Percentiles rank a stretch among this genome's conserved stretches.
phyloP scores from a whole-genome alignment of 2,329 filamentous ascomycete species.

The Kalmusia sp. region DNA sequence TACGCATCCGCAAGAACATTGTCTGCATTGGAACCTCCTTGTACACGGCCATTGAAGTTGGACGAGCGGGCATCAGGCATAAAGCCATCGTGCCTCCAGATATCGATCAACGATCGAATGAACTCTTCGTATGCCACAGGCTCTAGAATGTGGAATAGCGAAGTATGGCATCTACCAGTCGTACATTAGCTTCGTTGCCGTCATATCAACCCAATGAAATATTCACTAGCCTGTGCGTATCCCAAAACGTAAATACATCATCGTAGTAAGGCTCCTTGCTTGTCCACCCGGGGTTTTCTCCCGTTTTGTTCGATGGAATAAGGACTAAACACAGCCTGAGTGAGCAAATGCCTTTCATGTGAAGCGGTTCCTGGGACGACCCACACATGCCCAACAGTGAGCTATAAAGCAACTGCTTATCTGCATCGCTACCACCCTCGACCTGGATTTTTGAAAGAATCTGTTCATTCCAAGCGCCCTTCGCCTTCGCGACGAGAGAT shows the following conservation, averaged over 20 bases:
- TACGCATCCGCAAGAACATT: slow-evolving; percentile 77
- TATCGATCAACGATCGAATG: slow-evolving; percentile 71
- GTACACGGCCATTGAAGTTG: slow-evolving; percentile 72
- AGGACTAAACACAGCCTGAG: slow-evolving; percentile 46
- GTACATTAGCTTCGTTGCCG: no score
- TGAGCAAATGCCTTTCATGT: background rate
- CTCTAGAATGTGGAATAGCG: slow-evolving; percentile 70
- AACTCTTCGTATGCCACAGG: slow-evolving; percentile 69
- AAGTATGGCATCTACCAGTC: slow-evolving; percentile 69
- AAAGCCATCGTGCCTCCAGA: slow-evolving; percentile 70
- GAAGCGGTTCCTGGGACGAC: background rate
- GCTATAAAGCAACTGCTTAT: slow-evolving; percentile 69
- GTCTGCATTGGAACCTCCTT: slow-evolving; percentile 74
- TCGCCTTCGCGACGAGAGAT: slow-evolving; percentile 56
- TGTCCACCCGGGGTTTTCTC: slow-evolving; percentile 72
- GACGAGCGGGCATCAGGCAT: slow-evolving; percentile 71
- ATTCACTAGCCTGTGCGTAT: no score
- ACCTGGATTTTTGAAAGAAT: slow-evolving; percentile 71
- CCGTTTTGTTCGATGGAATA: slow-evolving; percentile 73
- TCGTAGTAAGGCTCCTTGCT: slow-evolving; percentile 73
- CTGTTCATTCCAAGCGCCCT: slow-evolving; percentile 65
- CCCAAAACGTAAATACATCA: slow-evolving; percentile 75
- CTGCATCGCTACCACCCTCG: slow-evolving; percentile 61
- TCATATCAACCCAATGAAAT: no score
- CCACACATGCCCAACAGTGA: slow-evolving; percentile 71